These are phyloP conservation scores for Cyclotella sp. DNA, from an alignment of 108 stramenopile species.

Conservation along the genomic window DNA sequence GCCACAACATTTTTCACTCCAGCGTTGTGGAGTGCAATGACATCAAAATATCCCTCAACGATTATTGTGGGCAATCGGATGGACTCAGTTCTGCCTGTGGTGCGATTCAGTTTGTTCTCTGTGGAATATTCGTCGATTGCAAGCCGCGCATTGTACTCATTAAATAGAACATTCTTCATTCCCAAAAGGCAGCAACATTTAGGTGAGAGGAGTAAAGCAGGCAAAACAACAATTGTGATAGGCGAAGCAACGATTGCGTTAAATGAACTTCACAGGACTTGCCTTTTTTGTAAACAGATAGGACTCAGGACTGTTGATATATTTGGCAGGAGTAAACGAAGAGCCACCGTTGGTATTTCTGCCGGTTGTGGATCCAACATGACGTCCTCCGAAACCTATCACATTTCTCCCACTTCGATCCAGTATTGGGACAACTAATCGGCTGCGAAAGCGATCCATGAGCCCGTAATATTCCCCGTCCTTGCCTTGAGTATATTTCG, in stretches of 20 bases:
- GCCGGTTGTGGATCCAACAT: slow-evolving; percentile 43
- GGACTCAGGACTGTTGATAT: slow-evolving; percentile 93
- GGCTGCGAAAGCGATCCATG: slow-evolving; percentile 85
- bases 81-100: neutral
- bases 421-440: slow-evolving; percentile 83
- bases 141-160: slow-evolving; percentile 64
- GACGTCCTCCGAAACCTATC: slow-evolving; percentile 81
- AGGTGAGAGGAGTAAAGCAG: no score
- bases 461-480: slow-evolving; percentile 41
- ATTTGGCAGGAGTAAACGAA: slow-evolving; percentile 73
- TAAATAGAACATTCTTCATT: slow-evolving; percentile 74
- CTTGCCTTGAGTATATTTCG: slow-evolving; percentile 8
- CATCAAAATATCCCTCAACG: slow-evolving; percentile 97
- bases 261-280: neutral
- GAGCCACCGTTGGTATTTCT: slow-evolving; percentile 19
- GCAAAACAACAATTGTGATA: no score
- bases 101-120: neutral
- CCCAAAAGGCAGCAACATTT: no score
- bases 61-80: slow-evolving; percentile 60
- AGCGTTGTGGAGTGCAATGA: slow-evolving; percentile 81
- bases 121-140: slow-evolving; percentile 40
- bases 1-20: slow-evolving; percentile 85
- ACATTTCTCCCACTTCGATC: slow-evolving; percentile 69
- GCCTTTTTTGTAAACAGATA: slow-evolving; percentile 80
- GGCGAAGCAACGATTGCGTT: neutral